phyloP scores from a whole-genome alignment of 352 stramenopile species.

The Pythium monospermum region DNA sequence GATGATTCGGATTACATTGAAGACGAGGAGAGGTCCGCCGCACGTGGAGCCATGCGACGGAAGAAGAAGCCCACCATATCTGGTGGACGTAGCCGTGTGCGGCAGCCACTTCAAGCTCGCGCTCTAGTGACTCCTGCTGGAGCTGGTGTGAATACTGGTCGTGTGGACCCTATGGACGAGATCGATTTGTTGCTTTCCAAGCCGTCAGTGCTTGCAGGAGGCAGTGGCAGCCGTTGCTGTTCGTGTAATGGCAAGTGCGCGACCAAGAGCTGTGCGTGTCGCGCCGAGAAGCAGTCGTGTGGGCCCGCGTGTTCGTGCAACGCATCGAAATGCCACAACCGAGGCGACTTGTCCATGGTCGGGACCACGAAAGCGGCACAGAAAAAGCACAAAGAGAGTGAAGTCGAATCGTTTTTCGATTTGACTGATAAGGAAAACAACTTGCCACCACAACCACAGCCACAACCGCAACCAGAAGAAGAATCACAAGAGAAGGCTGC shows the following conservation, averaged over 20 bases:
- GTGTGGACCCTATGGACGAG: slow-evolving; percentile 46
- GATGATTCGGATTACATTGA: slow-evolving; percentile 70
- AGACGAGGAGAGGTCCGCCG: slow-evolving; percentile 29
- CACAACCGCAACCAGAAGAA: too few relatives aligned
- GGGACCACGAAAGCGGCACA: slow-evolving; percentile 15
- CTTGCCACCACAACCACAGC: background rate
- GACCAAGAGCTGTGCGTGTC: slow-evolving; percentile 64
- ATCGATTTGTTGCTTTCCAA: slow-evolving; percentile 49
- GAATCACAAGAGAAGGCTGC: too few relatives aligned
- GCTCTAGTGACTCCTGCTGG: background rate
- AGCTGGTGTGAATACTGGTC: too few relatives aligned
- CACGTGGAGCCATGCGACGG: too few relatives aligned
- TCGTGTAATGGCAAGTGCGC: slow-evolving; percentile 70
- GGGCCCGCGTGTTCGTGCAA: slow-evolving; percentile 51
- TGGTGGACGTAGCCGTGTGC: background rate
- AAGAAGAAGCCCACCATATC: slow-evolving; percentile 1
- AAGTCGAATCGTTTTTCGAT: slow-evolving; percentile 35
- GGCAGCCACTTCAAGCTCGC: slow-evolving; percentile 12
- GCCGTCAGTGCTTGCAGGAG: slow-evolving; percentile 24
- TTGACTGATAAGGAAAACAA: slow-evolving; percentile 19
- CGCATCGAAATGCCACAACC: slow-evolving; percentile 53
- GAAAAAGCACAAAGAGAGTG: slow-evolving; percentile 27
- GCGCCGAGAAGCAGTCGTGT: slow-evolving; percentile 37
- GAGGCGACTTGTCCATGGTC: slow-evolving; percentile 15
- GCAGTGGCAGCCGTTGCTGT: slow-evolving; percentile 36